These are phyloP conservation scores for Aspergillus kassunensis DNA, from an alignment of 495 filamentous ascomycete genomes.

Conservation along the genomic window DNA sequence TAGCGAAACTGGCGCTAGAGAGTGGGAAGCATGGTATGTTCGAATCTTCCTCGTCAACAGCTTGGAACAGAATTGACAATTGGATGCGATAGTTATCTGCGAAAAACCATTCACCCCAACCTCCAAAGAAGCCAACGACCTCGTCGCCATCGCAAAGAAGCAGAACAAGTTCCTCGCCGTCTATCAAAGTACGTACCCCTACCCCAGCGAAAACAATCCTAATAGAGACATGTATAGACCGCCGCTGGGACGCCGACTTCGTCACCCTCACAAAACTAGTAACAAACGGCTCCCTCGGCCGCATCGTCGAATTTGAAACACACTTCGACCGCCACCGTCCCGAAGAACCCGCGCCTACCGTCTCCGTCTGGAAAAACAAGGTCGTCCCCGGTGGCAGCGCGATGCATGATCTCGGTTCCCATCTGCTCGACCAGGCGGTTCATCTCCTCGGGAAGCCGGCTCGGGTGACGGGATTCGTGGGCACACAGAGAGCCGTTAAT, in stretches of 20 bases:
- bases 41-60: too few species aligned
- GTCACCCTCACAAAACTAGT: constrained; percentile 65
- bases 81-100: constrained; percentile 61
- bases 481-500: constrained; percentile 58
- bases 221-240: constrained; percentile 43
- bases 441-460: constrained; percentile 73
- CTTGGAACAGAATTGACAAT: neutral
- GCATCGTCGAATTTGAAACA: constrained; percentile 74
- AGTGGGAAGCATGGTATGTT: constrained; percentile 65
- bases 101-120: constrained; percentile 89
- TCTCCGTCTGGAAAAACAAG: constrained; percentile 67
- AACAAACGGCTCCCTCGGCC: constrained; percentile 51
- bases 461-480: constrained; percentile 63
- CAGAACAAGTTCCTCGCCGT: constrained; percentile 64
- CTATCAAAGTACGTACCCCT: constrained; percentile 64
- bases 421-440: constrained; percentile 78
- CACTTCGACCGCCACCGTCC: constrained; percentile 81
- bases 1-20: constrained; percentile 63
- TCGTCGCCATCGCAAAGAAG: constrained; percentile 61
- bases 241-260: constrained; percentile 83
- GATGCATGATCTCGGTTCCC: constrained; percentile 79
- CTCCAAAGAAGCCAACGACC: constrained; percentile 62
- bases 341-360: constrained; percentile 40
- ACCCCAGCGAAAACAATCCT: neutral
- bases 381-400: constrained; percentile 64